Evolutionary conservation across 2,329 filamentous ascomycete species (phyloP), one percentile per base, ranked within the genome.

Genomic region (Tolypocladium paradoxum): DNA sequence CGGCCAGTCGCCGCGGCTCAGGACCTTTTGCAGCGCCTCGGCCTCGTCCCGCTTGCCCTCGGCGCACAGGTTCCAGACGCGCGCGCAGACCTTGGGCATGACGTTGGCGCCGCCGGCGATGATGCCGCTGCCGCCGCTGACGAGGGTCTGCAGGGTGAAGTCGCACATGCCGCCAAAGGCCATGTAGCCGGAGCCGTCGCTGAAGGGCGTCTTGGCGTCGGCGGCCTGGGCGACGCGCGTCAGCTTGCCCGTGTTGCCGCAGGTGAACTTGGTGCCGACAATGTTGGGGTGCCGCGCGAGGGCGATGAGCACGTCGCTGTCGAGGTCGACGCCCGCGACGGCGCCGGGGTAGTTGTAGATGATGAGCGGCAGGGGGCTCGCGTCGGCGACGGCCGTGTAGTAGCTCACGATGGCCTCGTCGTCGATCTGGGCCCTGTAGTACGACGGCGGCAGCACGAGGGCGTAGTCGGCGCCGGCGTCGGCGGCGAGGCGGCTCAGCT

Each of bases 311-410:
- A 92, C 78, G 67, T 95, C 90, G 54, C 87, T 91, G 76, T 93
- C 88, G 81, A 95, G 86, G 69, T 95, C 90, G 64, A 95, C 87
- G 50, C 90, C 90, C 6, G 88, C 80, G 6, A 93, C 90, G 49
- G 88, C 90, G 50, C 88, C 89, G 1, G 90, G 90, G 73, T 93
- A 95, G 76, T 95, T 95, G 80, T 95, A 95, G 48, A 95, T 74
- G 58, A 95, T 80, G 52, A 95, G 68, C n/a, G 88, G 88, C 9
- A 93, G 72, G 6, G 88, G 85, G 50, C 84, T 88, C 38, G 69
- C 76, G 67, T 92, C 86, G 48, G 90, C 90, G 6, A 95, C 87
- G 53, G 79, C 77, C 53, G 75, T 79, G 73, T 85, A 91, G 74
- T 87, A 91, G 61, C 85, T 79, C 64, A 84, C 79, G 54, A 95